These are phyloP conservation scores for Cryptosporidium sp. DNA, from an alignment of 169 alveolate species.

Conservation along the genomic window DNA sequence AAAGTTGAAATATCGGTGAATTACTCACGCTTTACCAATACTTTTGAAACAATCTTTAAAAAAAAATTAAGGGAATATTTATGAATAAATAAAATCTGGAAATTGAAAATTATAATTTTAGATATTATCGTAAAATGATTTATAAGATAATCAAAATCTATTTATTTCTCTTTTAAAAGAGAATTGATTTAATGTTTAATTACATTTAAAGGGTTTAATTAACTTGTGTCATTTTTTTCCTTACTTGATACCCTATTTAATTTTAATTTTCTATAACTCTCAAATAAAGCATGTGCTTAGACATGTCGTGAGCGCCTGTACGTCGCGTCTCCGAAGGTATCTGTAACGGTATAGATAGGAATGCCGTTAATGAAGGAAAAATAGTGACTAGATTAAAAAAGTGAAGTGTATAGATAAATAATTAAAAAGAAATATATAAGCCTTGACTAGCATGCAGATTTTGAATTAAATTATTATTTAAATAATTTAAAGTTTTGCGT, in stretches of 20 bases:
- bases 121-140: neutral
- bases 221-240: neutral
- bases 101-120: neutral
- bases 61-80: neutral
- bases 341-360: neutral
- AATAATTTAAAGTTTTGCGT: no score
- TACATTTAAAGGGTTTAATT: neutral
- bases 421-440: no score
- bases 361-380: neutral
- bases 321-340: neutral
- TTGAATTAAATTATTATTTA: no score
- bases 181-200: neutral
- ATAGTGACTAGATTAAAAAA: neutral
- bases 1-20: no score
- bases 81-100: neutral
- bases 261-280: neutral
- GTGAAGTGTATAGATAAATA: neutral
- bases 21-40: neutral
- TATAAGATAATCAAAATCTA: slow-evolving; percentile 3
- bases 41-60: neutral
- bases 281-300: neutral
- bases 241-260: slow-evolving; percentile 12
- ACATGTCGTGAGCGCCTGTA: neutral
- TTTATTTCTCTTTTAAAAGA: slow-evolving; percentile 11
- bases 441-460: no score